phyloP scores from a whole-genome alignment of 2,329 filamentous ascomycete genomes.

The Exutisphaerella laricina region DNA sequence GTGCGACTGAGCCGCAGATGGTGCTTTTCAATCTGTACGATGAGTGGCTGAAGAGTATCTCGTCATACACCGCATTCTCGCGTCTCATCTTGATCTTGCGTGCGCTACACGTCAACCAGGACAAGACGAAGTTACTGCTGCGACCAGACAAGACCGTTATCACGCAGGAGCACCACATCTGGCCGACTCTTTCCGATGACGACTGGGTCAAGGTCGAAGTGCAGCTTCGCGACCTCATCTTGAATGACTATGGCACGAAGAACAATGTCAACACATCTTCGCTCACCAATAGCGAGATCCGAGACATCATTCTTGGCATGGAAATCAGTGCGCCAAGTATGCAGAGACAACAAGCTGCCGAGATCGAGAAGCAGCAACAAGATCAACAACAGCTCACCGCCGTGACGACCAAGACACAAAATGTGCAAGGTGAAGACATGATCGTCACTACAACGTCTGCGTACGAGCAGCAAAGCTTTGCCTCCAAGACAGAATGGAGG shows the following conservation, averaged over 20 bases:
- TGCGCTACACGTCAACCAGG: slow-evolving; percentile 93
- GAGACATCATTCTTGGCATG: slow-evolving; percentile 98
- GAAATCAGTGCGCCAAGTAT: slow-evolving; percentile 97
- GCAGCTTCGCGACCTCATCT: slow-evolving; percentile 85
- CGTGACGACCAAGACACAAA: slow-evolving; percentile 97
- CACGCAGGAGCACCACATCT: slow-evolving; percentile 98
- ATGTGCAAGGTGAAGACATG: slow-evolving; percentile 93
- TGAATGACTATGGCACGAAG: slow-evolving; percentile 99
- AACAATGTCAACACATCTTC: slow-evolving; percentile 99
- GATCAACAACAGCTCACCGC: slow-evolving; percentile 95
- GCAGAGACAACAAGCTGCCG: slow-evolving; percentile 95
- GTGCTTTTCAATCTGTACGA: slow-evolving; percentile 98
- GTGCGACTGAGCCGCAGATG: slow-evolving; percentile 99
- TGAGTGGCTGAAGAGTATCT: slow-evolving; percentile 97
- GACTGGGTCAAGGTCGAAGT: slow-evolving; percentile 99
- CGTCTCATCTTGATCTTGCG: slow-evolving; percentile 88
- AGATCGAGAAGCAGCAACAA: slow-evolving; percentile 98
- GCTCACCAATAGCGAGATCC: slow-evolving; percentile 91
- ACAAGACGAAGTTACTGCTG: slow-evolving; percentile 94
- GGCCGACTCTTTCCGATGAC: slow-evolving; percentile 89
- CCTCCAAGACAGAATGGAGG: slow-evolving; percentile 98
- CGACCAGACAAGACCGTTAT: slow-evolving; percentile 97
- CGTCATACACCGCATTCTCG: slow-evolving; percentile 97
- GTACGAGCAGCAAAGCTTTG: slow-evolving; percentile 95
- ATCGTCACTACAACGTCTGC: slow-evolving; percentile 97